These are phyloP conservation scores for Juncus inflexus DNA, from an alignment of 176 grass and related monocot species.

Conservation along the genomic window DNA sequence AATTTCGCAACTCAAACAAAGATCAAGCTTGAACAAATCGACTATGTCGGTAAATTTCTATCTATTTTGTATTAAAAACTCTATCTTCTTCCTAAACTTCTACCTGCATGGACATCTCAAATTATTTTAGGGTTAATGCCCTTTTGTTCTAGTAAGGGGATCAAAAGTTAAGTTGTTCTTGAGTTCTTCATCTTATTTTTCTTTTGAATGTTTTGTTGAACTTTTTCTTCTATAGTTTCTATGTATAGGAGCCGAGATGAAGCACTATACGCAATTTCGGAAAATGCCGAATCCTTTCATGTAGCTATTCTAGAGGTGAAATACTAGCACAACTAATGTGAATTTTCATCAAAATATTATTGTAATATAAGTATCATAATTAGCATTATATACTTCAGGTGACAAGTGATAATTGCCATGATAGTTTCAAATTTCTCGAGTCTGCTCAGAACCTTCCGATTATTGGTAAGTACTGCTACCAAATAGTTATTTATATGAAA, in stretches of 20 bases:
- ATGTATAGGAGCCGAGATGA: conserved; percentile 26
- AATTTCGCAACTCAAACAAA: conserved; percentile 28
- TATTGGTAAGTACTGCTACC: conserved; percentile 14
- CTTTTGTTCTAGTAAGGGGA: neutral
- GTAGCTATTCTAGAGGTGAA: conserved; percentile 38
- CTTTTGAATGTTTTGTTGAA: neutral
- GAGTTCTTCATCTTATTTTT: conserved; percentile 7
- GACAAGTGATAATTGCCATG: conserved; percentile 16
- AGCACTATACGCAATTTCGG: conserved; percentile 29
- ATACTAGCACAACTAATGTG: conserved; percentile 7
- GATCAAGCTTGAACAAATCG: conserved; percentile 32
- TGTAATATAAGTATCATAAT: neutral
- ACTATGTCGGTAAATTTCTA: conserved; percentile 31
- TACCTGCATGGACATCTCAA: neutral
- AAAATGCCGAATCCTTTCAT: conserved; percentile 35
- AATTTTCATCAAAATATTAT: neutral
- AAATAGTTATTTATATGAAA: neutral
- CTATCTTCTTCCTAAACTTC: neutral
- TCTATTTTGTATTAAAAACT: no score
- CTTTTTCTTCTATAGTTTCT: conserved; percentile 25
- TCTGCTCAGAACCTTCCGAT: conserved; percentile 17
- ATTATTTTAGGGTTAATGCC: neutral
- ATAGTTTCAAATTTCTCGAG: conserved; percentile 37
- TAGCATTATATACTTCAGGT: conserved; percentile 24
- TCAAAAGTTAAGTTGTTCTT: neutral